Base-by-base conservation (phyloP, 768 basidiomycete species). In the Lentinula aciculospora region DNA sequence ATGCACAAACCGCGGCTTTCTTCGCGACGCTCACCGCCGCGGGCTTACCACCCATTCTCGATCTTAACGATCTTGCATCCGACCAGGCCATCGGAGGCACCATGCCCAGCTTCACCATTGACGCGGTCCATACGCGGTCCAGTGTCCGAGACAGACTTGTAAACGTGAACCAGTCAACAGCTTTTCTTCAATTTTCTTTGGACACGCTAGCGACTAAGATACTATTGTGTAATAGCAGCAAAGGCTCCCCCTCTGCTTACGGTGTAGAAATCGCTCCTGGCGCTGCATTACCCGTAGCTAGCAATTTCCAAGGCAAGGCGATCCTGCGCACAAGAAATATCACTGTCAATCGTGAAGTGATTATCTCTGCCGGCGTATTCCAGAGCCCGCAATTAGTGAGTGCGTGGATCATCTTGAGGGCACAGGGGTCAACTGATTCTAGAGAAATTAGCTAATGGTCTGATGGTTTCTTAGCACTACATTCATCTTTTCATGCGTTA, bases 191-290 rank as follows among this genome's bases (percentile, higher is more conserved):
- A 0, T 61, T 68, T 9, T 39, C 62, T 4, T 37, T 65, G 17
- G 68, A 71, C 40, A 69, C 70, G 8, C 58, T 71, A 7, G 68
- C 64, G 3, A 65, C 64, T 9, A 49, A 47, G 36, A 49, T 65
- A 23, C 50, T 65, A 9, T 3, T 65, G 23, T 65, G 64, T 37
- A 44, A 63, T 19, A 55, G 49, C 15, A 36, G 29, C 21, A 58
- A 60, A 23, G 61, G 59, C 29, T 19, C 46, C 3, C 60, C 62
- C 28, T 62, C 59, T 6, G 64, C 64, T 1, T 65, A 65, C 45
- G 64, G 64, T 6, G 58, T 65, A 7, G 62, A 65, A 40, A 50
- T 63, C 8, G 61, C 58, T 3, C 62, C 59, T n/a, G 63, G 56
- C 8, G 64, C 59, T 7, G 61, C 61, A 12, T 45, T 65, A 21